Evolutionary conservation across 345 rosid species (phyloP), one percentile per base, ranked within the genome.

Genomic region (Populus nigra): DNA sequence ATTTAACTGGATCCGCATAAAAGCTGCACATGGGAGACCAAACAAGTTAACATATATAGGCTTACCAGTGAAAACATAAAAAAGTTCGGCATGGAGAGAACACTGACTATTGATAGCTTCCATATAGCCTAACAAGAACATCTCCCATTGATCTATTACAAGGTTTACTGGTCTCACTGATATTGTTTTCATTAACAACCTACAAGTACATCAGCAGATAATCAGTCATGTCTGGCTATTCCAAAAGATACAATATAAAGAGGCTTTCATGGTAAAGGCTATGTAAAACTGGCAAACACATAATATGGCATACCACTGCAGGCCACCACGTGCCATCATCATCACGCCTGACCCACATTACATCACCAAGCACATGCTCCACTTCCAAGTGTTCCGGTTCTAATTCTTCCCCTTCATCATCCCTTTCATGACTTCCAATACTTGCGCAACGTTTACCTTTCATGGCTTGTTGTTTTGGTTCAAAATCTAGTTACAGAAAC

Each of bases 271-370:
- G 3, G 17, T 1, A 6, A 72, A 53, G 18, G 70, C 17, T 5
- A 36, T 17, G 39, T 15, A 8, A 74, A 71, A 41, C 36, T 25
- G 10, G 41, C 6, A 29, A 63, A 15, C 29, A 69, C 22, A 38
- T 41, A 8, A 23, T 61, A 23, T 55, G 11, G 57, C 82, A 71
- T 84, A 91, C 92, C 88, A 84, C 78, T 36, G 89, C 91, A 5
- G 91, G 94, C 94, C 94, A 91, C 91, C 92, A 87, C 5, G 77
- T 61, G n/a, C 81, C 76, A 67, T 77, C 66, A 67, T 76, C 66
- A 49, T 5, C 61, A 72, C 80, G 83, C 78, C 84, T 86, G 77
- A 82, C 76, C 91, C 91, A 88, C 67, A 85, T 81, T 49, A 86
- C 45, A 65, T 84, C 86, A 73, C 94, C 92, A 15, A 63, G 76